A percentile compares a stretch with the other conserved stretches of the same genome.
Conservation (phyloP, 1,139 yeast genomes). For the Eremothecium cymbalariae region DNA sequence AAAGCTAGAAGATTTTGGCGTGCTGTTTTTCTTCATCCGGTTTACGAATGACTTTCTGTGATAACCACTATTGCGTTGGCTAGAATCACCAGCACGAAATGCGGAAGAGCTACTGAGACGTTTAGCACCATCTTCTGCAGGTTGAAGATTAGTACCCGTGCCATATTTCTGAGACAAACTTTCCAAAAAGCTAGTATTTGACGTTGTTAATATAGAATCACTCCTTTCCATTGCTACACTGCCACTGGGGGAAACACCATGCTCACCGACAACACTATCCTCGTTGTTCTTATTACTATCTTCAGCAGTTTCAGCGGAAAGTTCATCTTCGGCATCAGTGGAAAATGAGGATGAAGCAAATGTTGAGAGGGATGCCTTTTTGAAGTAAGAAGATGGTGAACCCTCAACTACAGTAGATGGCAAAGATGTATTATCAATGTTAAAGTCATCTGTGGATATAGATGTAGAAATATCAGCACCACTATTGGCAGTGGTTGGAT, state of each 20-base stretch:
- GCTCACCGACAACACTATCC: conserved; percentile 6
- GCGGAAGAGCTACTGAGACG: conserved; percentile 1
- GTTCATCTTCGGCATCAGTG: conserved; percentile 8
- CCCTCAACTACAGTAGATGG: not conserved
- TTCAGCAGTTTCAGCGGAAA: conserved; percentile 9
- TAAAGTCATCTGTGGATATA: not conserved
- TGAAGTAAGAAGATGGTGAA: conserved; percentile 8
- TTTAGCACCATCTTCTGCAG: no score
- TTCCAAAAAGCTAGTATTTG: conserved; percentile 19
- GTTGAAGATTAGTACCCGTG: conserved; percentile 24
- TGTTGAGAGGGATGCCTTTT: conserved; percentile 5
- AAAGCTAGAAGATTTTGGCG: conserved; percentile 29
- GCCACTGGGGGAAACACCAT: conserved; percentile 9
- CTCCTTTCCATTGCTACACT: conserved; percentile 6
- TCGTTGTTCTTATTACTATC: conserved; percentile 9
- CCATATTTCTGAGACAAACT: conserved; percentile 30
- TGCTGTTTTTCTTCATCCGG: conserved; percentile 23
- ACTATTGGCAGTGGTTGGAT: not conserved
- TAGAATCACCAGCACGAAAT: conserved; percentile 1
- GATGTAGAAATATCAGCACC: conserved; percentile 2
- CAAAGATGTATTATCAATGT: not conserved
- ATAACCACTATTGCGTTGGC: conserved; percentile 13
- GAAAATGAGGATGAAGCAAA: conserved; percentile 4
- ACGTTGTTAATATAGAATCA: not conserved
- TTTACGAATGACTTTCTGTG: conserved; percentile 27